Conservation (phyloP, 495 filamentous ascomycete genomes). For the Aspergillus biplanus region DNA sequence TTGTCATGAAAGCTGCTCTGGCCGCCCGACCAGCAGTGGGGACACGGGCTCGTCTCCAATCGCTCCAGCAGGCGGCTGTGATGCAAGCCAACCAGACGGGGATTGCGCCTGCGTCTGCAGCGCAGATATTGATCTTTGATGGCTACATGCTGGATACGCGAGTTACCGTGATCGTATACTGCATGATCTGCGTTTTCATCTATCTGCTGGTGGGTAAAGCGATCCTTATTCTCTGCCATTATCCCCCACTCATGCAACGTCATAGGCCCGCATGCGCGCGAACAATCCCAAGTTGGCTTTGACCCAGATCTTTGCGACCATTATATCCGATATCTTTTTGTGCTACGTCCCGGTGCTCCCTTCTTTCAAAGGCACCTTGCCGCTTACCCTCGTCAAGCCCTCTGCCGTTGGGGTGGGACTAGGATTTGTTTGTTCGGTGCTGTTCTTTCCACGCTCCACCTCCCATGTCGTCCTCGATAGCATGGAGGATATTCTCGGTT, state of each 20-base stretch:
- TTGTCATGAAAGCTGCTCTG: conserved; percentile 44
- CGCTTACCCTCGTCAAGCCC: conserved; percentile 39
- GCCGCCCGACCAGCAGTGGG: conserved; percentile 43
- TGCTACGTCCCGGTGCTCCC: conserved; percentile 39
- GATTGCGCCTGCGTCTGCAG: conserved; percentile 23
- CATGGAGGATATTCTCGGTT: conserved; percentile 36
- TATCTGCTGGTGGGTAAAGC: conserved; percentile 37
- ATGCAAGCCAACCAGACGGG: conserved; percentile 41
- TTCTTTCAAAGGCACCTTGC: conserved; percentile 44
- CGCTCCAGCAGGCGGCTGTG: conserved; percentile 36
- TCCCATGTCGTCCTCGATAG: conserved; percentile 39
- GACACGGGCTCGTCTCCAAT: conserved; percentile 35
- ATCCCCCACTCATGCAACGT: neutral
- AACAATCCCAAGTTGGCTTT: conserved; percentile 44
- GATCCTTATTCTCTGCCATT: neutral
- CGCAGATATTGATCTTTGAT: conserved; percentile 35
- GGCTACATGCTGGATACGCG: conserved; percentile 49
- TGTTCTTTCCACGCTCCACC: conserved; percentile 48
- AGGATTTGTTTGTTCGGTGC: conserved; percentile 38
- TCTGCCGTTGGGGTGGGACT: conserved; percentile 43
- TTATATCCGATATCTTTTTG: conserved; percentile 43
- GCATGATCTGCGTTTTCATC: conserved; percentile 39
- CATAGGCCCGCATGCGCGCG: conserved; percentile 40
- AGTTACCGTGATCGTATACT: conserved; percentile 40
- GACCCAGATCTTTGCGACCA: conserved; percentile 40